Evolutionary conservation across 106 monocot species (phyloP).

Genomic region (Agapanthus africanus): DNA sequence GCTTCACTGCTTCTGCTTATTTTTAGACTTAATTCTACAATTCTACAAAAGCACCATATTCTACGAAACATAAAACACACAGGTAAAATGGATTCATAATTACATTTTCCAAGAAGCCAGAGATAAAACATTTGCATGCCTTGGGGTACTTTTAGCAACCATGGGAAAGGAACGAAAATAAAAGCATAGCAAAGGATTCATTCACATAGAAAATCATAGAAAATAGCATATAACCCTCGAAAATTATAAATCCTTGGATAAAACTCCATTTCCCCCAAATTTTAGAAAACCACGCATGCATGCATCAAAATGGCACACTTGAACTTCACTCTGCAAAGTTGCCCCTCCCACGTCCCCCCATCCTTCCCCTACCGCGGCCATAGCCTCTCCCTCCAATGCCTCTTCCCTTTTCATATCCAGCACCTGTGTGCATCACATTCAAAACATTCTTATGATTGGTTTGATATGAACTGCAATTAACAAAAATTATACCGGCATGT

Average conservation of each 20-base stretch:
- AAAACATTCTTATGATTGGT: too few relatives aligned
- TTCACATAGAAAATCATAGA: not conserved
- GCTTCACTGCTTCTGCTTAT: too few relatives aligned
- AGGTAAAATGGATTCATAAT: not conserved
- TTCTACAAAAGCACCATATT: too few relatives aligned
- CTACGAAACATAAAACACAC: too few relatives aligned
- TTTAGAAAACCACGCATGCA: constrained; percentile 22
- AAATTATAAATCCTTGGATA: constrained; percentile 6
- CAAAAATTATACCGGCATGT: too few relatives aligned
- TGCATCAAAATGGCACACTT: constrained; percentile 14
- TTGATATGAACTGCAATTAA: too few relatives aligned
- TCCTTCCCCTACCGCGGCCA: constrained; percentile 62
- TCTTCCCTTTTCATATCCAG: constrained; percentile 56
- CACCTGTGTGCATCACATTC: too few relatives aligned
- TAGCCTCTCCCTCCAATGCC: constrained; percentile 55
- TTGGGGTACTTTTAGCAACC: not conserved
- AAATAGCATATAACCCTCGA: constrained; percentile 4
- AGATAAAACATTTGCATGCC: constrained; percentile 3
- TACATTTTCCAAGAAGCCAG: constrained; percentile 7
- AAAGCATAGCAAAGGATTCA: constrained; percentile 9
- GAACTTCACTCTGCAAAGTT: constrained; percentile 16
- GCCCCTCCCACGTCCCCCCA: constrained; percentile 51
- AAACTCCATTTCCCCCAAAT: constrained; percentile 6
- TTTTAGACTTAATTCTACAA: too few relatives aligned
- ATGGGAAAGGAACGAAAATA: constrained; percentile 8